These are phyloP conservation scores for Wolfiporia cocos DNA, from an alignment of 1,284 basidiomycete genomes.

Conservation along the genomic window DNA sequence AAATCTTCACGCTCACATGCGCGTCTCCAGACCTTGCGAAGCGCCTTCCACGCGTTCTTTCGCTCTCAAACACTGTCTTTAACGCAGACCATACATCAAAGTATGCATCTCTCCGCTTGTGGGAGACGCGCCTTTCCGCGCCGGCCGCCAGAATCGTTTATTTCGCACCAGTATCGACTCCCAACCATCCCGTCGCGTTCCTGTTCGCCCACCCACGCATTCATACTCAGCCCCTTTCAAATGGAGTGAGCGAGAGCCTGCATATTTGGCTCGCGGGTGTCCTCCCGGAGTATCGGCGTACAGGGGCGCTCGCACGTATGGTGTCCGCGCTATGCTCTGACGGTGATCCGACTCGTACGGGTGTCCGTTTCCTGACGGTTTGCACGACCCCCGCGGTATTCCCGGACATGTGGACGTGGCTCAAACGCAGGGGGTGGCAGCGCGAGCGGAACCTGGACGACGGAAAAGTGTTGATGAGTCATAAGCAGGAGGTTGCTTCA, in stretches of 20 bases:
- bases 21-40: too few relatives aligned
- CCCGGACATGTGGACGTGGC: slow-evolving; percentile 24
- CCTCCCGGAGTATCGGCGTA: slow-evolving; percentile 14
- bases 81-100: slow-evolving; percentile 15
- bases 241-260: slow-evolving; percentile 11
- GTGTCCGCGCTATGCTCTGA: slow-evolving; percentile 11
- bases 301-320: slow-evolving; percentile 19
- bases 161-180: slow-evolving; percentile 7
- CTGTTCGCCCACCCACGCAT: slow-evolving; percentile 18
- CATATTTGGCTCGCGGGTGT: slow-evolving; percentile 26
- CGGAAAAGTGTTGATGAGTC: slow-evolving; percentile 21
- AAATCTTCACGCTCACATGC: too few relatives aligned
- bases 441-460: slow-evolving; percentile 16
- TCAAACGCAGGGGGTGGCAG: slow-evolving; percentile 18
- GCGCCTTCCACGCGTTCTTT: slow-evolving; percentile 11
- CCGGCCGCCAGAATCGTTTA: slow-evolving; percentile 18
- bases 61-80: slow-evolving; percentile 21
- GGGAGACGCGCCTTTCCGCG: slow-evolving; percentile 17
- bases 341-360: neutral
- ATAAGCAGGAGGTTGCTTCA: too few relatives aligned
- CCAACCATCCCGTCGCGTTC: slow-evolving; percentile 15
- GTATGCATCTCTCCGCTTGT: slow-evolving; percentile 18
- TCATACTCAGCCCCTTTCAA: slow-evolving; percentile 14
- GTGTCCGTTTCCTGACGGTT: too few relatives aligned
- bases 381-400: slow-evolving; percentile 21